Evolutionary conservation across 2,329 filamentous ascomycete genomes (phyloP).

Genomic region (Trichoderma lentiforme): DNA sequence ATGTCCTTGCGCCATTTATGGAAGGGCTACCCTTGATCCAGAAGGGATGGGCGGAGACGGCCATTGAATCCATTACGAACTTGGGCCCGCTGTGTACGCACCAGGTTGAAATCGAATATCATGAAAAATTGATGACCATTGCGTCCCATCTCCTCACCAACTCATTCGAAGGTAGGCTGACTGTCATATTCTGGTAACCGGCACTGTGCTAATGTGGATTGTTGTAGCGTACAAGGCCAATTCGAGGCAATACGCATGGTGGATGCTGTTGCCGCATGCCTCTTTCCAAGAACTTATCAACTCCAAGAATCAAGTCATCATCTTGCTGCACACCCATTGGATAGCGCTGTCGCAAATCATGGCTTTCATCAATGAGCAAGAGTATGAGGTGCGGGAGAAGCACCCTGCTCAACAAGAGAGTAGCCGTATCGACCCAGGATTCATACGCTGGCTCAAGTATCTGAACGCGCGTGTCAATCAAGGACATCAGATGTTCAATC

Average conservation of each 20-base stretch:
- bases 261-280: conserved; percentile 54
- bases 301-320: conserved; percentile 42
- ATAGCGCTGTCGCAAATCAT: conserved; percentile 54
- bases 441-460: conserved; percentile 48
- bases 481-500: conserved; percentile 45
- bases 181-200: background rate
- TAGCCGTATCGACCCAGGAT: conserved; percentile 40
- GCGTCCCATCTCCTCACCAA: conserved; percentile 50
- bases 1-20: conserved; percentile 45
- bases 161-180: conserved; percentile 50
- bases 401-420: conserved; percentile 23
- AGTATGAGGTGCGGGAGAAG: conserved; percentile 35
- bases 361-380: conserved; percentile 44
- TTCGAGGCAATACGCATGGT: conserved; percentile 52
- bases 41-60: conserved; percentile 45
- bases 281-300: conserved; percentile 51
- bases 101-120: conserved; percentile 45
- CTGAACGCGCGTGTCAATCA: conserved; percentile 47
- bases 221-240: conserved; percentile 48
- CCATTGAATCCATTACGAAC: conserved; percentile 40
- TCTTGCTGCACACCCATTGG: conserved; percentile 53
- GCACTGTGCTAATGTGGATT: background rate
- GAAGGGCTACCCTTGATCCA: conserved; percentile 44
- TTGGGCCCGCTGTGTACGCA: conserved; percentile 44
- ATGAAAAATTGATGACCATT: conserved; percentile 43